Conservation (phyloP, 2,329 filamentous ascomycete species). For the Gliomastix tumulicola region DNA sequence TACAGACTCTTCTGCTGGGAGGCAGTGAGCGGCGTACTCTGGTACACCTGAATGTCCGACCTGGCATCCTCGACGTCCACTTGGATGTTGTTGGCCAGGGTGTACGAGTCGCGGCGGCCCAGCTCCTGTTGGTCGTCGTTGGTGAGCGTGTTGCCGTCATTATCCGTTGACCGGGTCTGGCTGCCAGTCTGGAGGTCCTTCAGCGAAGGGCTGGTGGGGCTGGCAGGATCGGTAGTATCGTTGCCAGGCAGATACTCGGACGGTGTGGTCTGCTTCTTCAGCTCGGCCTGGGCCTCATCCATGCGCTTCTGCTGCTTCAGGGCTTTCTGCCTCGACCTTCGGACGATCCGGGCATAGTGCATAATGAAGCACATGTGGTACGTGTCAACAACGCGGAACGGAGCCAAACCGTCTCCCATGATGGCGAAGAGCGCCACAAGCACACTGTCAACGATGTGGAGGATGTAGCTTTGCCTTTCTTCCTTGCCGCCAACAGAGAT, state of each 20-base stretch:
- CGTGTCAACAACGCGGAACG: slow-evolving; percentile 74
- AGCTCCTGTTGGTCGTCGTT: no score
- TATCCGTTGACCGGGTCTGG: no score
- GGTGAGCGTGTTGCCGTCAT: no score
- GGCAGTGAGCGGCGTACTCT: slow-evolving; percentile 54
- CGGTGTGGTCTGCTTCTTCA: background rate
- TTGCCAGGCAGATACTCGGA: background rate
- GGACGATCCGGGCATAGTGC: slow-evolving; percentile 44
- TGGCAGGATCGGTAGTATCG: background rate
- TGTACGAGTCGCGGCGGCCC: background rate
- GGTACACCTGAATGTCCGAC: slow-evolving; percentile 28
- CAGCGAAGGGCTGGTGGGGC: background rate
- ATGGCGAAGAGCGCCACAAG: slow-evolving; percentile 65
- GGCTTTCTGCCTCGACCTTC: slow-evolving; percentile 22
- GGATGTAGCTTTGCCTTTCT: slow-evolving; percentile 64
- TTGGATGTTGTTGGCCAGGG: slow-evolving; percentile 13
- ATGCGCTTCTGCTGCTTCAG: background rate
- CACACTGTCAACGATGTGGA: slow-evolving; percentile 65
- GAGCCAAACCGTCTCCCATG: slow-evolving; percentile 63
- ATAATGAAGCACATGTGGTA: slow-evolving; percentile 84
- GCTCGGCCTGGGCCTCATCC: background rate
- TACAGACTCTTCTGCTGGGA: slow-evolving; percentile 63
- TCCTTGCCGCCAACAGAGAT: slow-evolving; percentile 70
- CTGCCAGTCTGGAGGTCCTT: no score
- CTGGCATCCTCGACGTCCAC: slow-evolving; percentile 31